A percentile compares a stretch with the other conserved stretches of the same genome.
phyloP scores from a whole-genome alignment of 768 basidiomycete species.

The Lactarius sanguifluus region DNA sequence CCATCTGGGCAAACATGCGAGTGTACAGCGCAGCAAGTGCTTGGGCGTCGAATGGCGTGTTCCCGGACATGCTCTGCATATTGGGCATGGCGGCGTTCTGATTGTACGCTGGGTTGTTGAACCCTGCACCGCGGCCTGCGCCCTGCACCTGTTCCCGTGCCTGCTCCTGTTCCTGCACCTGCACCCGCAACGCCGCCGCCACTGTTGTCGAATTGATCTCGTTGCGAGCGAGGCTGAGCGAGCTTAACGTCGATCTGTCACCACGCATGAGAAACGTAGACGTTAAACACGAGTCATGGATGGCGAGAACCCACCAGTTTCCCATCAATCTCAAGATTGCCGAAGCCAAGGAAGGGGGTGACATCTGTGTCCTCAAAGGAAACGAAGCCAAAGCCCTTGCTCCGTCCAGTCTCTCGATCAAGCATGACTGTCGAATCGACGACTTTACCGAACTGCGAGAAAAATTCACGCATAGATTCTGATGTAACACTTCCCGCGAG shows the following conservation, averaged over 20 bases:
- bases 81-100: slow-evolving; percentile 33
- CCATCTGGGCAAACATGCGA: slow-evolving; percentile 78
- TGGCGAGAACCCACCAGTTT: slow-evolving; percentile 64
- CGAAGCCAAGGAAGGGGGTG: slow-evolving; percentile 80
- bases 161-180: slow-evolving; percentile 5
- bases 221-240: slow-evolving; percentile 84
- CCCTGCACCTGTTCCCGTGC: neutral
- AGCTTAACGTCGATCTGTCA: slow-evolving; percentile 91
- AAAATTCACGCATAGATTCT: slow-evolving; percentile 88
- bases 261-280: slow-evolving; percentile 1
- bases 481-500: slow-evolving; percentile 87
- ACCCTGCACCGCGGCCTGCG: slow-evolving; percentile 26
- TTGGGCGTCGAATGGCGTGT: slow-evolving; percentile 81
- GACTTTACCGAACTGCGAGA: slow-evolving; percentile 89
- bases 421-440: slow-evolving; percentile 98
- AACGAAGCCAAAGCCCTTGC: slow-evolving; percentile 97
- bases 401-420: slow-evolving; percentile 88
- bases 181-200: neutral
- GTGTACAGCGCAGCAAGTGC: slow-evolving; percentile 91
- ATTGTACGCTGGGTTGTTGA: slow-evolving; percentile 46
- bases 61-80: slow-evolving; percentile 26
- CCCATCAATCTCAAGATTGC: slow-evolving; percentile 86
- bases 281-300: neutral
- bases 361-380: slow-evolving; percentile 89
- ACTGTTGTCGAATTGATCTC: slow-evolving; percentile 45